Evolutionary conservation across 2,329 filamentous ascomycete species (phyloP).

Genomic region (Periconia sp.): DNA sequence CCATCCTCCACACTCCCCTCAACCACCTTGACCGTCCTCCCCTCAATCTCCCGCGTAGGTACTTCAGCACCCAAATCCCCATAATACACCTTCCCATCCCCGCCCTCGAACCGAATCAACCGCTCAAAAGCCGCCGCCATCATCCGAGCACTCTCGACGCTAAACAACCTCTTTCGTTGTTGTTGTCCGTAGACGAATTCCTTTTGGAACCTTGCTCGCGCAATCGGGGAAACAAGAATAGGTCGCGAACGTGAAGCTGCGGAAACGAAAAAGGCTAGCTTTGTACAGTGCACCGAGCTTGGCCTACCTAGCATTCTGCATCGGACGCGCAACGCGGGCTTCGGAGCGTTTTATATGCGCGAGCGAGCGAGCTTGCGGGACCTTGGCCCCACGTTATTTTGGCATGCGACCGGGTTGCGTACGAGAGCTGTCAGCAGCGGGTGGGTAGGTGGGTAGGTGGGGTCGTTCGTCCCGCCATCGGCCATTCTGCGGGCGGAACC

Average conservation of each 20-base stretch:
- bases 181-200: neutral
- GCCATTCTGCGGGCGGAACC: too few species aligned
- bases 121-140: conserved; percentile 37
- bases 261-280: too few species aligned
- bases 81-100: conserved; percentile 36
- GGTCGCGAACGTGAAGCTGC: neutral
- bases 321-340: neutral
- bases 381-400: conserved; percentile 2
- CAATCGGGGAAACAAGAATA: neutral
- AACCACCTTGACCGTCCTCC: conserved; percentile 35
- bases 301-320: neutral
- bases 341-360: neutral
- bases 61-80: conserved; percentile 39
- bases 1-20: conserved; percentile 35
- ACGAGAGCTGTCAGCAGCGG: too few species aligned
- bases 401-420: too few species aligned
- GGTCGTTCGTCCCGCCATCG: conserved; percentile 3
- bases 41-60: conserved; percentile 37
- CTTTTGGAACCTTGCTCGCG: neutral
- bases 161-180: conserved; percentile 1
- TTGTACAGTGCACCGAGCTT: neutral
- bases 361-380: neutral
- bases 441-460: neutral
- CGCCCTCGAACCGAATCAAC: conserved; percentile 39
- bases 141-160: neutral